Conservation (phyloP, 176 grass and related monocot genomes). For the Echinochloa phyllopogon region DNA sequence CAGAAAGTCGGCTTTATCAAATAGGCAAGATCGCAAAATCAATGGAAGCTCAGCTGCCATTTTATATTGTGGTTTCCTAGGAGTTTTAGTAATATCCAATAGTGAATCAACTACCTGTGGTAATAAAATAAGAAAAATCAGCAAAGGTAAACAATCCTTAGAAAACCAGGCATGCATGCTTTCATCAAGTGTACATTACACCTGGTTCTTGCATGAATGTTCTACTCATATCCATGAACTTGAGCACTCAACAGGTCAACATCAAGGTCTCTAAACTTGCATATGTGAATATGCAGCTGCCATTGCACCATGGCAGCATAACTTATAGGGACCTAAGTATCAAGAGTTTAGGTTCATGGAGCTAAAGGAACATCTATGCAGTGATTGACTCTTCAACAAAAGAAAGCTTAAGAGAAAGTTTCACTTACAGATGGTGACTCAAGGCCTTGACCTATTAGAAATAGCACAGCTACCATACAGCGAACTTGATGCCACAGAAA, state of each 20-base stretch:
- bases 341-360: not conserved
- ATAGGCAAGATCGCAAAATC: constrained; percentile 76
- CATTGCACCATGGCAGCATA: not conserved
- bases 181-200: constrained; percentile 9
- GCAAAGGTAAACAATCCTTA: constrained; percentile 36
- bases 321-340: not conserved
- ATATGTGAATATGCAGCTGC: constrained; percentile 3
- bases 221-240: not conserved
- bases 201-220: constrained; percentile 1
- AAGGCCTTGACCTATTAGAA: constrained; percentile 83
- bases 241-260: not conserved
- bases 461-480: constrained; percentile 94
- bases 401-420: constrained; percentile 23
- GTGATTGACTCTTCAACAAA: constrained; percentile 25
- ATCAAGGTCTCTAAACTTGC: constrained; percentile 8
- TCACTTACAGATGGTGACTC: constrained; percentile 87
- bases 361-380: not conserved
- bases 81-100: constrained; percentile 68
- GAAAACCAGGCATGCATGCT: constrained; percentile 17
- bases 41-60: constrained; percentile 90
- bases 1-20: constrained; percentile 68
- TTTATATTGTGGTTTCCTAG: constrained; percentile 94
- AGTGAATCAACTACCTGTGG: constrained; percentile 82
- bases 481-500: constrained; percentile 99
- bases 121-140: constrained; percentile 40